A percentile compares a stretch with the other conserved stretches of the same genome.
phyloP scores from a whole-genome alignment of 2,329 filamentous ascomycete genomes.

The Cercospora sojina region DNA sequence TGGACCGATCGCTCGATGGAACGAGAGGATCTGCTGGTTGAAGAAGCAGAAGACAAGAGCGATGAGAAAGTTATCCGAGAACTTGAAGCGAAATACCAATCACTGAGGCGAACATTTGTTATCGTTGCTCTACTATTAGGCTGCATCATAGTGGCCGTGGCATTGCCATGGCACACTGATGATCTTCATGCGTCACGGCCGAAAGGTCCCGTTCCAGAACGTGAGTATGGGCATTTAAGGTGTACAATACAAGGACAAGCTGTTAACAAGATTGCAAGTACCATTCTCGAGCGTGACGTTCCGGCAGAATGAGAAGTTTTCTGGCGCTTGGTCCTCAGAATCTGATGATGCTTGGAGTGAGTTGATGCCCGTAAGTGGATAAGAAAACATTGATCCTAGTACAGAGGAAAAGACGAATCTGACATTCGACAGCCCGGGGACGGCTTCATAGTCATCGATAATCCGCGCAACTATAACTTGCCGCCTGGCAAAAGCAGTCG shows the following conservation, averaged over 20 bases:
- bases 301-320: constrained; percentile 30
- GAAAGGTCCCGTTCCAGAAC: not conserved
- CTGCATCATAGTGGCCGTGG: constrained; percentile 8
- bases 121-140: constrained; percentile 4
- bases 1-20: constrained; percentile 7
- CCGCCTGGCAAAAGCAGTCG: constrained; percentile 32
- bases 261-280: not conserved
- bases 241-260: not conserved
- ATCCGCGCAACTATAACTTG: constrained; percentile 28
- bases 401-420: not conserved
- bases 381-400: not conserved
- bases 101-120: not conserved
- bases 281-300: constrained; percentile 24
- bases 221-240: not conserved
- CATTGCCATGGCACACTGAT: constrained; percentile 11
- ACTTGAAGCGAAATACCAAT: not conserved
- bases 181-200: not conserved
- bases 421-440: constrained; percentile 28
- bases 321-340: constrained; percentile 26
- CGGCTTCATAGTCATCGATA: constrained; percentile 37
- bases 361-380: constrained; percentile 26
- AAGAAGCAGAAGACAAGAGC: not conserved
- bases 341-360: constrained; percentile 34
- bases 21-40: constrained; percentile 11
- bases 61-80: constrained; percentile 1